Percentiles rank a stretch among this genome's conserved stretches.
Evolutionary conservation across 257 asterid genomes (phyloP).

Genomic region (Solanum chiquidenum): DNA sequence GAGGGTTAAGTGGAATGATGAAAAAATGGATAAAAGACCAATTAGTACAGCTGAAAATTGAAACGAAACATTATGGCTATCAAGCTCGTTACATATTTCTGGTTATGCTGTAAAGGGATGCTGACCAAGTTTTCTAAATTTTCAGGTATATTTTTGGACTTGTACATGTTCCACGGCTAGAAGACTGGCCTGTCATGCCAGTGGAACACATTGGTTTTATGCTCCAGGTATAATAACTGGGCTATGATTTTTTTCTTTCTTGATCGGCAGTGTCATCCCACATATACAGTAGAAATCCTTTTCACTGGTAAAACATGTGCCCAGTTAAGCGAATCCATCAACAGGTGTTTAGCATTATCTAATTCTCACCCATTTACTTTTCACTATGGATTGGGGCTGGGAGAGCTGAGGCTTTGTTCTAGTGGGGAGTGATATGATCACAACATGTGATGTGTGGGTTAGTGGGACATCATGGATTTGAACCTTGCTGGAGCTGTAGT

Average conservation of each 20-base stretch:
- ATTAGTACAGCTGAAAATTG: background rate
- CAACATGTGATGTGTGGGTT: background rate
- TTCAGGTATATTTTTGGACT: slow-evolving; percentile 29
- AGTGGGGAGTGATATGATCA: background rate
- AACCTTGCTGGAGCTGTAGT: background rate
- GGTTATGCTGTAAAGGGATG: background rate
- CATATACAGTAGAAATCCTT: background rate
- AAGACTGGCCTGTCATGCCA: slow-evolving; percentile 43
- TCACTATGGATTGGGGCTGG: background rate
- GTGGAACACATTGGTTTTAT: slow-evolving; percentile 33
- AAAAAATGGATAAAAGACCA: background rate
- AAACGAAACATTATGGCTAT: background rate
- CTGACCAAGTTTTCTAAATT: background rate
- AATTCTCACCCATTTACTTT: background rate
- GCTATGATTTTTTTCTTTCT: background rate
- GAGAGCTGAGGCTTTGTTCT: background rate
- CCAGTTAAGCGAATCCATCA: background rate
- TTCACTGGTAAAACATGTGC: background rate
- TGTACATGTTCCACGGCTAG: slow-evolving; percentile 27
- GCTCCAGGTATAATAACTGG: slow-evolving; percentile 16
- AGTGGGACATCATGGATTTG: background rate
- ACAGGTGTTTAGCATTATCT: background rate
- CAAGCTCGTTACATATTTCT: background rate
- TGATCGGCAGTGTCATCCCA: background rate
- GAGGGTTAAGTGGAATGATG: background rate